These are phyloP conservation scores for Aaosphaeria pasadenensis DNA, from an alignment of 2,329 filamentous ascomycete genomes.

Conservation along the genomic window DNA sequence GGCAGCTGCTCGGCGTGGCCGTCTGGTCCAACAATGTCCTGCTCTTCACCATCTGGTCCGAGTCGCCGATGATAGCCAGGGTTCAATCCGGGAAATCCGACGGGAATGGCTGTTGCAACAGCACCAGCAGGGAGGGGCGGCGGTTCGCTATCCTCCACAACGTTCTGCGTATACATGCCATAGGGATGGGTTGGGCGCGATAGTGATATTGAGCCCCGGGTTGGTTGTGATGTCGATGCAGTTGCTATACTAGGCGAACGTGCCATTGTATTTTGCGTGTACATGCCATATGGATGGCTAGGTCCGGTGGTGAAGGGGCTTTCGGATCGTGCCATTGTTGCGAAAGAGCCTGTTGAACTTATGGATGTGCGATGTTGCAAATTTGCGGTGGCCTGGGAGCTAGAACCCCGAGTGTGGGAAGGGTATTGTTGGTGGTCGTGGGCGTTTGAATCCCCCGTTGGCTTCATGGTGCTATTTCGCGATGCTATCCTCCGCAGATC, in stretches of 20 bases:
- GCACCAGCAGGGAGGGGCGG: constrained; percentile 12
- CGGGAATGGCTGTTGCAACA: constrained; percentile 51
- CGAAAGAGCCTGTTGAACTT: constrained; percentile 41
- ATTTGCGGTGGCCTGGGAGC: constrained; percentile 23
- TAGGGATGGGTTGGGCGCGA: constrained; percentile 80
- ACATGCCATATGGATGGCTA: constrained; percentile 82
- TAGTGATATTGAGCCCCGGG: constrained; percentile 57
- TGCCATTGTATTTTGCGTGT: constrained; percentile 62
- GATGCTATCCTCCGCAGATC: constrained; percentile 31
- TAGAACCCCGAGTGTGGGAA: constrained; percentile 18
- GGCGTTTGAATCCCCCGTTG: constrained; percentile 17
- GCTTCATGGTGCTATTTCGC: constrained; percentile 37
- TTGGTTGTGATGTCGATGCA: constrained; percentile 62
- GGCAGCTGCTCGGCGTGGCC: constrained; percentile 89
- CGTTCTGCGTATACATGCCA: constrained; percentile 79
- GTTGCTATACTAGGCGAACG: constrained; percentile 68
- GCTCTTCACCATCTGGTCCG: constrained; percentile 81
- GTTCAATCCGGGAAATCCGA: constrained; percentile 71
- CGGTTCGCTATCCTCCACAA: constrained; percentile 52
- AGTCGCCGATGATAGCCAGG: constrained; percentile 69
- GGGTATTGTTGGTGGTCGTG: constrained; percentile 18
- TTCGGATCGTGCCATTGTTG: constrained; percentile 45
- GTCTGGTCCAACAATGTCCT: constrained; percentile 80
- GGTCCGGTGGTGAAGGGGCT: constrained; percentile 72
- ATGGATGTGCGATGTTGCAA: constrained; percentile 35